Base-by-base conservation (phyloP, 352 stramenopile species). In the Globisporangium yorkense region DNA sequence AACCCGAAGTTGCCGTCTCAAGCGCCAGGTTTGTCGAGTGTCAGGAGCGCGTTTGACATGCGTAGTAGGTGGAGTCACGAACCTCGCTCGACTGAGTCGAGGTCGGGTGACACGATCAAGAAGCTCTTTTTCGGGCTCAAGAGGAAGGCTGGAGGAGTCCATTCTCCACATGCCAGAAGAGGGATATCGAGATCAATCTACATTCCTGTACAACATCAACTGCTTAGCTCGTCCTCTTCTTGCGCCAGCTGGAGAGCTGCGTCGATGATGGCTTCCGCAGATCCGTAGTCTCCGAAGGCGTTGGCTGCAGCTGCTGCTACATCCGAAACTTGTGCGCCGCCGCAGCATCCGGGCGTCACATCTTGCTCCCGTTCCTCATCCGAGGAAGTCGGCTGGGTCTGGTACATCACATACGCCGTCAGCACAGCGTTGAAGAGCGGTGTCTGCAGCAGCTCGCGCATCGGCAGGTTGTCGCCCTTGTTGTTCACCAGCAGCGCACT, bases 361-460 rank as follows among this genome's bases (percentile, higher is more conserved):
- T 33, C 15, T 20, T 72, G 51, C 10, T 47, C 29, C 35, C 40
- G 24, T 29, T 54, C 49, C 2, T 63, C 57, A 24, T 63, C 51
- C 7, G 57, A 63, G 27, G 35, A 27, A 21, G 39, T 15, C 33
- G 37, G 44, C 33, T 57, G 35, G n/a, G 44, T 81, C 48, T 87
- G 68, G 60, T 75, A 77, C n/a, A 74, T 54, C 37, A 86, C 70
- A 47, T 87, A 90, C 27, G 80, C 80, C 0, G 71, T 77, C 18
- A 90, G 66, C 63, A 90, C 80, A 4, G 77, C 77, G 35, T 71
- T 67, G 52, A 90, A 90, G 55, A 87, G 78, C 0, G 75, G 72
- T 18, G 75, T 88, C 24, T 66, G 59, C 33, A 88, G 60, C n/a
- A 90, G 56, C 16, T 80, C 56, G 35, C 84, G 72, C 77, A 90